Evolutionary conservation across 768 basidiomycete species (phyloP).

Genomic region (Leccinum subtestaceum): DNA sequence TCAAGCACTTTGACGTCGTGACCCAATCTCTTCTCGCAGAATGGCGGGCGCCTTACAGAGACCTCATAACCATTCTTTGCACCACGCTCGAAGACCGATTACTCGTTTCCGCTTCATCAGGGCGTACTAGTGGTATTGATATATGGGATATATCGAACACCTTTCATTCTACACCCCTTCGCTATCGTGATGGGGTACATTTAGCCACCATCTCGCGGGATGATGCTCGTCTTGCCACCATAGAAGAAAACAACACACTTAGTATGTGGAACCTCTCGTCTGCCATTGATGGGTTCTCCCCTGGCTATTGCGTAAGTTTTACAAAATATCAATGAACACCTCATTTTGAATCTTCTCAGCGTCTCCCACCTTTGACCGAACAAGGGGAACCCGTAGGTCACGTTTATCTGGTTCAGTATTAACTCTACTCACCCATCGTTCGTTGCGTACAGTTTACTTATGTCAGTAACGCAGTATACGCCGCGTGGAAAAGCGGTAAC

Average conservation of each 20-base stretch:
- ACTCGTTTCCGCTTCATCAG: neutral
- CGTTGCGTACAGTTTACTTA: conserved; percentile 8
- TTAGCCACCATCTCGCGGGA: conserved; percentile 5
- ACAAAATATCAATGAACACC: neutral
- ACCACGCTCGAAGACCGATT: conserved; percentile 1
- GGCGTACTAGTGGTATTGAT: neutral
- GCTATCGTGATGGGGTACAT: neutral
- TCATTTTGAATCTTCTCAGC: conserved; percentile 8
- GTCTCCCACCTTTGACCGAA: neutral
- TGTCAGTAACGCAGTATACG: conserved; percentile 2
- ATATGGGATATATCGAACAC: conserved; percentile 14
- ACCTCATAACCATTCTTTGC: conserved; percentile 9
- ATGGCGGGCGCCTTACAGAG: neutral
- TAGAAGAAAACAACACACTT: neutral
- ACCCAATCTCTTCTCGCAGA: neutral
- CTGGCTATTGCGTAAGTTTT: conserved; percentile 6
- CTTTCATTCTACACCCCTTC: neutral
- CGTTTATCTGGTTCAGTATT: neutral
- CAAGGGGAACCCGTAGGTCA: conserved; percentile 8
- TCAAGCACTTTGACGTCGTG: conserved; percentile 8
- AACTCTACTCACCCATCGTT: neutral
- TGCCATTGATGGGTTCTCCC: neutral
- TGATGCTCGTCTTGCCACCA: neutral
- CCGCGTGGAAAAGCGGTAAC: conserved; percentile 9
- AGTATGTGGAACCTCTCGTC: neutral